Evolutionary conservation across 2,329 filamentous ascomycete genomes (phyloP).

Genomic region (Spiromastix sp.): DNA sequence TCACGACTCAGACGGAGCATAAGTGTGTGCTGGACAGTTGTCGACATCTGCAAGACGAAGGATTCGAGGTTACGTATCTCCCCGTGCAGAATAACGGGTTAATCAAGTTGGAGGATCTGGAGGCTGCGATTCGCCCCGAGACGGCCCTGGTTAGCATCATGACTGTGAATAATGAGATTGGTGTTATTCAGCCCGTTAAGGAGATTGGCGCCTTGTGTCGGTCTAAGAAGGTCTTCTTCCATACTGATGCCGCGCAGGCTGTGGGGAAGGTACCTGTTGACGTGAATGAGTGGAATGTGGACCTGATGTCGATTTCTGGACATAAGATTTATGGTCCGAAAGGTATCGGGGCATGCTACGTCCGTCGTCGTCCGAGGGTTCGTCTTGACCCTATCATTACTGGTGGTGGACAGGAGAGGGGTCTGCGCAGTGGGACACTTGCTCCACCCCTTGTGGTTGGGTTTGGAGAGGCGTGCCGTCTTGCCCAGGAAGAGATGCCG

Average conservation of each 20-base stretch:
- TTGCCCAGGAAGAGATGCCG: conserved; percentile 80
- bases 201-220: conserved; percentile 90
- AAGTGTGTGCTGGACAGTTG: conserved; percentile 98
- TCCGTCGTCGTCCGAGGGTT: conserved; percentile 83
- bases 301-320: conserved; percentile 96
- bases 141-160: conserved; percentile 93
- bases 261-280: conserved; percentile 97
- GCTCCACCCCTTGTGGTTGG: conserved; percentile 82
- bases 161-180: conserved; percentile 99
- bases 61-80: conserved; percentile 93
- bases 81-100: conserved; percentile 83
- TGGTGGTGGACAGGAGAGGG: conserved; percentile 91
- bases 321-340: conserved; percentile 99
- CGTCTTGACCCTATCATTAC: conserved; percentile 93
- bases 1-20: conserved; percentile 95
- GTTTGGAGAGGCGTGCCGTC: conserved; percentile 89
- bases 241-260: conserved; percentile 91
- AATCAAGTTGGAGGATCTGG: conserved; percentile 70
- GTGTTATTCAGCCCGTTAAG: conserved; percentile 92
- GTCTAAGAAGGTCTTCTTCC: conserved; percentile 91
- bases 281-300: conserved; percentile 96
- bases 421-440: conserved; percentile 84
- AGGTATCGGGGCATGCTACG: conserved; percentile 92
- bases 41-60: conserved; percentile 91
- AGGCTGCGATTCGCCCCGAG: conserved; percentile 81